Base-by-base conservation (phyloP, 371 early-diverging fungal genomes). In the Enterospora canceri region DNA sequence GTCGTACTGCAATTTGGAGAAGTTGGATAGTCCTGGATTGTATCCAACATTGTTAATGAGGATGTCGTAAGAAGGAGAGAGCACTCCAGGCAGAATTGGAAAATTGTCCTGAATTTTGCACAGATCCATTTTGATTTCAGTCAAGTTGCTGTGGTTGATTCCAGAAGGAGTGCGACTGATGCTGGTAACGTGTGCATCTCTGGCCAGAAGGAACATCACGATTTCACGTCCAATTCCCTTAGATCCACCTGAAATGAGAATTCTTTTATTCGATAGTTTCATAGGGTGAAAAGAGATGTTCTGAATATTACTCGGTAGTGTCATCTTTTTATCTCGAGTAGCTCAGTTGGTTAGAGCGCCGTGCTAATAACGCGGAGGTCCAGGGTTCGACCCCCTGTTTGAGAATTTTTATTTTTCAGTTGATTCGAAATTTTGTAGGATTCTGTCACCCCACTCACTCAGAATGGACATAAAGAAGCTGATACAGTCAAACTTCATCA, bases 21-120 rank as follows among this genome's bases (percentile, higher is more conserved):
- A 74, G 18, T 4, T 12, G 31, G 53, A 66, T 19, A 65, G 59
- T 0, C 78, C 78, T 31, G 66, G 21, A 64, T 50, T 68, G 23
- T 34, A 64, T 0, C 70, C 74, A 21, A 72, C 56, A 60, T 74
- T 74, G 19, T 69, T 50, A 31, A 77, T 65, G n/a, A 77, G 30
- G 32, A 77, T 63, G 50, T 77, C 78, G 33, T 69, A 71, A 46
- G 26, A 2, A 40, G 40, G 8, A 40, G 40, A 40, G 8, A 12
- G 8, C n/a, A 40, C n/a, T 1, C 24, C 16, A 26, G 61, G 64
- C 1, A 51, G 29, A 15, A 58, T 40, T 19, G 26, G 23, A 21
- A 21, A 15, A 51, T 51, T 51, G 15, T 15, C 46, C 15, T 15
- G 19, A 21, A 24, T 24, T 4, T 59, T 53, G 3, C 2, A 21